These are phyloP conservation scores for Nelumbo lutea DNA, from an alignment of 164 flowering plant genomes.

Conservation along the genomic window DNA sequence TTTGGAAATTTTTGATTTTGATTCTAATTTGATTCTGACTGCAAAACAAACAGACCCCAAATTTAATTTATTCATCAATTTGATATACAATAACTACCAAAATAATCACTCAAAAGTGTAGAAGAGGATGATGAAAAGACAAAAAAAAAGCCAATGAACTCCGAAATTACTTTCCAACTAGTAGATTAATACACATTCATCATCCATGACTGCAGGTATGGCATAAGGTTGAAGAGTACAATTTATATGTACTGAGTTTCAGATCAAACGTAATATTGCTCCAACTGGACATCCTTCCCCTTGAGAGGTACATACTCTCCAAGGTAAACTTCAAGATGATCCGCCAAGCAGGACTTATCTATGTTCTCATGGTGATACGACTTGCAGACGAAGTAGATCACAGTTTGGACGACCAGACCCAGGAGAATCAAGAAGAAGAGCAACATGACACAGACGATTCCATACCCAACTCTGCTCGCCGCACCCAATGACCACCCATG, in stretches of 20 bases:
- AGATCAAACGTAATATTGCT: conserved; percentile 29
- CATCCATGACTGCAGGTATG: no score
- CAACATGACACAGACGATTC: conserved; percentile 17
- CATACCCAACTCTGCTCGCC: conserved; percentile 10
- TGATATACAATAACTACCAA: no score
- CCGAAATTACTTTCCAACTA: no score
- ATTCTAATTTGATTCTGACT: no score
- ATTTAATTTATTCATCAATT: no score
- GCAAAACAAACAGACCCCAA: no score
- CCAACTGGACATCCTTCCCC: conserved; percentile 37
- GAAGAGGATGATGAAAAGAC: no score
- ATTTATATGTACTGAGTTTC: background rate
- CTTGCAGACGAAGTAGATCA: conserved; percentile 41
- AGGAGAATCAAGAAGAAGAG: conserved; percentile 19
- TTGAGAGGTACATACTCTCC: conserved; percentile 45
- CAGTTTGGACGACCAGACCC: conserved; percentile 31
- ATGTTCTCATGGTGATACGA: conserved; percentile 44
- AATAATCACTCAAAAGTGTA: no score
- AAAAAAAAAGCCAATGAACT: no score
- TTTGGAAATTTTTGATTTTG: no score
- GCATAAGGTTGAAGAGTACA: no score
- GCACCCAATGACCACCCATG: conserved; percentile 12
- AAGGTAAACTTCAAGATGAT: conserved; percentile 32
- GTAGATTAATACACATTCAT: no score
- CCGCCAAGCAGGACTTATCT: conserved; percentile 32